phyloP scores from a whole-genome alignment of 345 rosid genomes.

The Bretschneidera sinensis region DNA sequence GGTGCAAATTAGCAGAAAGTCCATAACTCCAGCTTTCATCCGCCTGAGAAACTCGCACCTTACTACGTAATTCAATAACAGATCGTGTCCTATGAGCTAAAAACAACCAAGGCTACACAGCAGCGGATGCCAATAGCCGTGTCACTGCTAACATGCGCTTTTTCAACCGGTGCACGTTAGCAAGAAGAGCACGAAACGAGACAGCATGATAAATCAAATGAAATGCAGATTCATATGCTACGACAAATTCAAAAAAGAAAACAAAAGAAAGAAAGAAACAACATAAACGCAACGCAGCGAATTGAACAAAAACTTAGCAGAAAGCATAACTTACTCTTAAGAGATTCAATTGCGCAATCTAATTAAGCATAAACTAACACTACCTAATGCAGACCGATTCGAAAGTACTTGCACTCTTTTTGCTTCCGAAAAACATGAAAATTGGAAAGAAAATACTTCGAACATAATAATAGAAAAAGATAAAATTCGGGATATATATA shows the following conservation, averaged over 20 bases:
- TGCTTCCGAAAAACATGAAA: not conserved
- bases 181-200: not conserved
- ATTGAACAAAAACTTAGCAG: not conserved
- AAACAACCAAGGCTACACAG: not conserved
- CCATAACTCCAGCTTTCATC: not conserved
- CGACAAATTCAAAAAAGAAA: not conserved
- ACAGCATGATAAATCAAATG: not conserved
- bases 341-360: not conserved
- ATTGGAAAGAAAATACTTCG: not conserved
- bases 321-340: not conserved
- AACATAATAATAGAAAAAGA: not conserved
- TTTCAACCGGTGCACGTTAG: too few relatives aligned
- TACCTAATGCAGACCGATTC: not conserved
- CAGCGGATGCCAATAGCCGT: too few relatives aligned
- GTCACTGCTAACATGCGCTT: not conserved
- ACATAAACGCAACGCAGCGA: not conserved
- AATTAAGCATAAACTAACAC: not conserved
- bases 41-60: slow-evolving; percentile 1
- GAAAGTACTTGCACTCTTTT: not conserved
- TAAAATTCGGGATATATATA: too few relatives aligned
- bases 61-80: not conserved
- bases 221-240: not conserved
- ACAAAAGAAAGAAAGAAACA: not conserved
- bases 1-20: slow-evolving; percentile 9
- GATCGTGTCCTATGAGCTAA: not conserved